These are phyloP conservation scores for Austroboletus olivaceoglutinosus DNA, from an alignment of 1,284 basidiomycete species.

Conservation along the genomic window DNA sequence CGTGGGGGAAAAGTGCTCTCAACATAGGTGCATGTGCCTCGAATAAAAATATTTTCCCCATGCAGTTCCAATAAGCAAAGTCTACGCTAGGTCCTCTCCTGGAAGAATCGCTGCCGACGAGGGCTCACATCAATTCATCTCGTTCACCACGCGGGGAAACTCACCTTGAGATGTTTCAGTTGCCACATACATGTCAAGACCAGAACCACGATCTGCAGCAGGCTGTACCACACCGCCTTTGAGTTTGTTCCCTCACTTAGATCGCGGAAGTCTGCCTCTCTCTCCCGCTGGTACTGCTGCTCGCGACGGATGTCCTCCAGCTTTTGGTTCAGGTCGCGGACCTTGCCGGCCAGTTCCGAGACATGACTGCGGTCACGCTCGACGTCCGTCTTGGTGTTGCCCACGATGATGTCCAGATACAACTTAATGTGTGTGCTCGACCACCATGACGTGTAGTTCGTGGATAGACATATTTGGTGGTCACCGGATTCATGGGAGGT, in stretches of 20 bases:
- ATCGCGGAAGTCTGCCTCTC: conserved; percentile 89
- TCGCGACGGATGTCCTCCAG: conserved; percentile 91
- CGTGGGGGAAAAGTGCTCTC: not conserved
- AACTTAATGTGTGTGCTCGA: conserved; percentile 87
- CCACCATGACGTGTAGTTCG: conserved; percentile 87
- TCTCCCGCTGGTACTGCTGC: conserved; percentile 97
- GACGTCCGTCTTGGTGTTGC: conserved; percentile 76
- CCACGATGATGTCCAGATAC: conserved; percentile 92
- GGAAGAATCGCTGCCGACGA: conserved; percentile 71
- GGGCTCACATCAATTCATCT: conserved; percentile 11
- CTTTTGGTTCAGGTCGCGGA: conserved; percentile 91
- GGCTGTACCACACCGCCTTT: conserved; percentile 89
- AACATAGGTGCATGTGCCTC: conserved; percentile 4
- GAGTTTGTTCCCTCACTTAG: conserved; percentile 88
- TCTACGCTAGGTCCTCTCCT: conserved; percentile 87
- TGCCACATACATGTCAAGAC: conserved; percentile 91
- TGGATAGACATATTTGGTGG: conserved; percentile 93
- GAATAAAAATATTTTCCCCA: not conserved
- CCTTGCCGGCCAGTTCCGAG: conserved; percentile 79
- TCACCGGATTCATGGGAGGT: conserved; percentile 96
- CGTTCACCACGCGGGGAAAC: conserved; percentile 23
- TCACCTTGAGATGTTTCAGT: conserved; percentile 84
- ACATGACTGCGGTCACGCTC: conserved; percentile 88
- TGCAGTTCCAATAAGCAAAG: conserved; percentile 5
- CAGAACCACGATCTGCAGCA: conserved; percentile 84